Conservation (phyloP, 305 asterid species). For the Solanum hybrid region DNA sequence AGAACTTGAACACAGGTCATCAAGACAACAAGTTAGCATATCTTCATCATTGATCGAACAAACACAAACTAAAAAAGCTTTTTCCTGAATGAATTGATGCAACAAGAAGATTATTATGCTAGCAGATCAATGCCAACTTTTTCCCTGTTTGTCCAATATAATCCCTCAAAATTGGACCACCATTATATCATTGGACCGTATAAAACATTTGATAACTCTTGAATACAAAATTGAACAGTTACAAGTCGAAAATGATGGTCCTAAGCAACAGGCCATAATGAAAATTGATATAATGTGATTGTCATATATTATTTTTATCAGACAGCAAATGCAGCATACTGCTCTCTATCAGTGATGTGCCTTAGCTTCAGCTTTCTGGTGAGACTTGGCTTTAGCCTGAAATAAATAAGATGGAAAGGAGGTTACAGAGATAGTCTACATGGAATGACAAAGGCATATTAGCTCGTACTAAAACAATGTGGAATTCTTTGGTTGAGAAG, state of each 20-base stretch:
- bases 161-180: slow-evolving; percentile 10
- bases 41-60: neutral
- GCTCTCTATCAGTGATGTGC: slow-evolving; percentile 41
- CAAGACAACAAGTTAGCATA: neutral
- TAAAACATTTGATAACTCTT: slow-evolving; percentile 7
- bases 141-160: neutral
- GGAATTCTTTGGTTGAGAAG: neutral
- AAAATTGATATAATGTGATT: slow-evolving; percentile 5
- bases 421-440: neutral
- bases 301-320: slow-evolving; percentile 29
- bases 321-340: slow-evolving; percentile 4
- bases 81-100: neutral
- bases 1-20: neutral
- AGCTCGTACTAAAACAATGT: neutral
- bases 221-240: slow-evolving; percentile 13
- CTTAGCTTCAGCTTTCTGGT: slow-evolving; percentile 57
- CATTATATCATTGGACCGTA: slow-evolving; percentile 8
- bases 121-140: neutral
- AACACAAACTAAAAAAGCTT: neutral
- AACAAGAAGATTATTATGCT: slow-evolving; percentile 5
- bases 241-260: slow-evolving; percentile 25
- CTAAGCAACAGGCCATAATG: slow-evolving; percentile 25
- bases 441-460: neutral
- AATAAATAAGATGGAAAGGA: slow-evolving; percentile 1
- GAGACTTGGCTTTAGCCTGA: slow-evolving; percentile 70